Percentiles rank a stretch among this genome's conserved stretches.
phyloP scores from a whole-genome alignment of 805 yeast species.

The Lipomyces orientalis region DNA sequence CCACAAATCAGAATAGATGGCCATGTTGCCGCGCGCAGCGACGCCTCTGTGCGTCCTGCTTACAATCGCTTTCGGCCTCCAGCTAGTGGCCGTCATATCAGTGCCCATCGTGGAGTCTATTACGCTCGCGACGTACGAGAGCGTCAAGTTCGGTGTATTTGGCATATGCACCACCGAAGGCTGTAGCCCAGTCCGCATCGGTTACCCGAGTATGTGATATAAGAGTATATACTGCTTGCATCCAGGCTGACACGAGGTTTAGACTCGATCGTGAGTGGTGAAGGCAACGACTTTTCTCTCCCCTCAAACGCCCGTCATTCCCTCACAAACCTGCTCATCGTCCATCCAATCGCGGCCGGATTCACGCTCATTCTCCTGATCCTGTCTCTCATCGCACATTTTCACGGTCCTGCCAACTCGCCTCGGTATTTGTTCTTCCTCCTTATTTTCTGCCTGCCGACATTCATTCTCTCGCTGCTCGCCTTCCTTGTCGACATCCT shows the following conservation, averaged over 20 bases:
- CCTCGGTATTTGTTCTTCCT: constrained; percentile 56
- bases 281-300: constrained; percentile 52
- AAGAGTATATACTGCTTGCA: not conserved
- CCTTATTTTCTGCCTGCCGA: constrained; percentile 65
- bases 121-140: constrained; percentile 56
- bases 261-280: constrained; percentile 41
- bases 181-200: constrained; percentile 54
- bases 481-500: constrained; percentile 83
- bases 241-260: constrained; percentile 8
- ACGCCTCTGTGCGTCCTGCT: constrained; percentile 45
- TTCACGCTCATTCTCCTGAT: constrained; percentile 56
- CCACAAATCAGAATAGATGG: constrained; percentile 4
- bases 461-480: constrained; percentile 71
- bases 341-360: constrained; percentile 69
- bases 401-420: constrained; percentile 48
- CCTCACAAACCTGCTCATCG: constrained; percentile 65
- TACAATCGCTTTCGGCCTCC: constrained; percentile 60
- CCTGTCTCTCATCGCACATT: constrained; percentile 50
- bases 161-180: constrained; percentile 59
- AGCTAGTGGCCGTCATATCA: constrained; percentile 63
- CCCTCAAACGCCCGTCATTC: constrained; percentile 66
- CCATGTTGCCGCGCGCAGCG: constrained; percentile 35
- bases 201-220: constrained; percentile 46
- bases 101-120: constrained; percentile 62
- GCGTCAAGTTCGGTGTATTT: constrained; percentile 68